Evolutionary conservation across 2,329 filamentous ascomycete genomes (phyloP), one percentile per base, ranked within the genome.

Genomic region (Huntiella moniliformis): DNA sequence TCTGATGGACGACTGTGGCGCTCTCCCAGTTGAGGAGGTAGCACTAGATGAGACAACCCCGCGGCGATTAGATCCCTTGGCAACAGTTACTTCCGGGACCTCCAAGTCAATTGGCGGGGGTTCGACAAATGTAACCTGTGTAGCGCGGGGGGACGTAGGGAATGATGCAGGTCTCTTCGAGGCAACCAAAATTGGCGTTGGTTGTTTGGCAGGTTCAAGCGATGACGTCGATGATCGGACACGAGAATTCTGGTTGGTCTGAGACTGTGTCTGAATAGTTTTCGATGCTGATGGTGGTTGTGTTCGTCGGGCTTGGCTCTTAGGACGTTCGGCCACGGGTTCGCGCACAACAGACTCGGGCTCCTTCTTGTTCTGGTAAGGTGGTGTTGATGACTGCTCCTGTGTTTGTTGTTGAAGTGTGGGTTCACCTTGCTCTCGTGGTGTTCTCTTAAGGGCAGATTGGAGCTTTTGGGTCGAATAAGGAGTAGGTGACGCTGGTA

Each of bases 161-260:
- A 62, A 57, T 43, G 64, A 64, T 42, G 61, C 58, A 18, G 62
- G 58, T 34, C 61, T 61, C 50, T 60, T 60, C 44, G 48, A 44
- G 5, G 15, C 40, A 4, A 44, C 38, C 22, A 50, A 34, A 47
- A 48, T 42, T 32, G 51, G 45, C 11, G 42, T 31, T n/a, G 47
- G 47, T 4, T 45, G 37, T 31, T 49, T 49, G 13, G 38, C 42
- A 10, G 42, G 39, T 31, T 51, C 51, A 47, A 53, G 53, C 44
- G 47, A 52, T 44, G 55, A 53, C 53, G 56, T 56, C 50, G 56
- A 53, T 52, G 54, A 55, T 53, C 48, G 53, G 46, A 52, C 52
- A 50, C 47, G 57, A 52, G 46, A 38, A 46, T 50, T 46, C 47
- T 46, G 47, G 45, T 48, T 12, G 5, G 40, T 11, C 35, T 41